Evolutionary conservation across 257 asterid genomes (phyloP).

Genomic region (Osmanthus fragrans): DNA sequence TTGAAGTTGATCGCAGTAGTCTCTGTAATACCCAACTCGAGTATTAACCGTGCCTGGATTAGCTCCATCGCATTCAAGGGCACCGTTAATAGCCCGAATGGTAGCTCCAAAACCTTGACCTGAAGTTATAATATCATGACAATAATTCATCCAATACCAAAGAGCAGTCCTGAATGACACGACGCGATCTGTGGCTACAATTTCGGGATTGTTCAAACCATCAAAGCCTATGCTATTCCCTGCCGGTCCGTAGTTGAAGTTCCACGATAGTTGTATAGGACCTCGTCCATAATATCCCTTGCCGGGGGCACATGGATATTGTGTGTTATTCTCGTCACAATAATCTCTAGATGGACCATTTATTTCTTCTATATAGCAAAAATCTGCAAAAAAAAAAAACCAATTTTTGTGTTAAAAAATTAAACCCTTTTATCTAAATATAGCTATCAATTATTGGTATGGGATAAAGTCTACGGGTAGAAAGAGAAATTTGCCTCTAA

Average conservation of each 20-base stretch:
- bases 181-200: conserved; percentile 17
- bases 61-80: conserved; percentile 19
- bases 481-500: too few relatives aligned
- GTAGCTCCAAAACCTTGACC: conserved; percentile 28
- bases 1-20: conserved; percentile 24
- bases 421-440: background rate
- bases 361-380: conserved; percentile 29
- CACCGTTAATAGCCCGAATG: conserved; percentile 29
- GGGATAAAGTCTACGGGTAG: too few relatives aligned
- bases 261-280: conserved; percentile 30
- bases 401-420: background rate
- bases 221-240: conserved; percentile 25
- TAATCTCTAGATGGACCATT: conserved; percentile 26
- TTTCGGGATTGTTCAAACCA: conserved; percentile 24
- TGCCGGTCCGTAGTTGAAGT: conserved; percentile 30
- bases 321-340: conserved; percentile 12
- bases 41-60: conserved; percentile 8
- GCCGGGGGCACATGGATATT: conserved; percentile 16
- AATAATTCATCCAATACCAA: conserved; percentile 28
- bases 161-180: conserved; percentile 24
- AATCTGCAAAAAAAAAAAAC: conserved; percentile 11
- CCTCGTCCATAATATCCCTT: conserved; percentile 26
- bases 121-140: conserved; percentile 14
- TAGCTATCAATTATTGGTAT: too few relatives aligned
- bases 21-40: conserved; percentile 14